Evolutionary conservation across 1,284 basidiomycete species (phyloP).

Genomic region (Malassezia brasiliensis): DNA sequence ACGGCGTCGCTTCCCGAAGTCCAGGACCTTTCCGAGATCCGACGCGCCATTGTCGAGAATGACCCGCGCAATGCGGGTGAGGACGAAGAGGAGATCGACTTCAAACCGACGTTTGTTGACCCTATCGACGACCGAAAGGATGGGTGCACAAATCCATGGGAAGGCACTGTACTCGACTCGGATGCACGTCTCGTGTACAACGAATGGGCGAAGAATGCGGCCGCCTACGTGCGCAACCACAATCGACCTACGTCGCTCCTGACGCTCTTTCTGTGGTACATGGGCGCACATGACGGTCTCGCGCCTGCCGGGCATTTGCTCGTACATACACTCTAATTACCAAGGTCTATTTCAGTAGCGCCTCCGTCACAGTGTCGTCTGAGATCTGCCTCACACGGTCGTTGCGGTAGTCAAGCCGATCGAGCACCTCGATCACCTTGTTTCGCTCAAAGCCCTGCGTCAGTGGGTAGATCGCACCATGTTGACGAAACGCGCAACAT

Average conservation of each 20-base stretch:
- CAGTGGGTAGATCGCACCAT: slow-evolving; percentile 21
- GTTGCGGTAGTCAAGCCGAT: slow-evolving; percentile 82
- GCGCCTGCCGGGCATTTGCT: slow-evolving; percentile 11
- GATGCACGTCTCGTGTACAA: slow-evolving; percentile 6
- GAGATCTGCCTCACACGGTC: slow-evolving; percentile 42
- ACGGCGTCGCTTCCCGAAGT: not conserved
- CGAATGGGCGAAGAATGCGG: not conserved
- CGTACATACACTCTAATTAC: slow-evolving; percentile 4
- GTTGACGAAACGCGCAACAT: slow-evolving; percentile 51
- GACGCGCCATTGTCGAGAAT: not conserved
- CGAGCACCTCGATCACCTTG: slow-evolving; percentile 79
- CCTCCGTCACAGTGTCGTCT: slow-evolving; percentile 14
- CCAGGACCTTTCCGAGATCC: not conserved
- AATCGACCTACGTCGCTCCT: slow-evolving; percentile 3
- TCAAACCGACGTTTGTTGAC: slow-evolving; percentile 10
- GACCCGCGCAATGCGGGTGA: not conserved
- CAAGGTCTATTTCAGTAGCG: slow-evolving; percentile 19
- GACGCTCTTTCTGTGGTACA: slow-evolving; percentile 10
- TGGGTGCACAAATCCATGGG: not conserved
- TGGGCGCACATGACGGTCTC: slow-evolving; percentile 6
- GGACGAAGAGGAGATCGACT: not conserved
- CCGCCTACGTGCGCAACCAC: not conserved
- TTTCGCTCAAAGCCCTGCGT: slow-evolving; percentile 57
- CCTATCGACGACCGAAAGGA: not conserved
- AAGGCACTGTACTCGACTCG: slow-evolving; percentile 11